Percentiles rank a stretch among this genome's conserved stretches.
Conservation (phyloP, 306 rosid genomes). For the Rosa lucieae region DNA sequence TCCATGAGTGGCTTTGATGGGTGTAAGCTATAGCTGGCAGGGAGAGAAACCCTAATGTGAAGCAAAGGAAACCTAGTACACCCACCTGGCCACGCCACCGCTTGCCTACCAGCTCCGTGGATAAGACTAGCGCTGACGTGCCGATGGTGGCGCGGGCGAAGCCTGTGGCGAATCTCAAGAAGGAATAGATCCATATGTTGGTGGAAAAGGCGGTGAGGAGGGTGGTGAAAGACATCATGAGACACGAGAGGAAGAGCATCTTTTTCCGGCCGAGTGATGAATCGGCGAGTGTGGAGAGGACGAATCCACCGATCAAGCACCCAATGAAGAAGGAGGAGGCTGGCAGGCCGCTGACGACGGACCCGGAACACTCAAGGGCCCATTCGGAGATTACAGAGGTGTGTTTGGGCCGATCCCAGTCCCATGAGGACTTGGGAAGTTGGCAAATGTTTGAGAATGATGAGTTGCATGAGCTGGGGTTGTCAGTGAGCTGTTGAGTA, state of each 20-base stretch:
- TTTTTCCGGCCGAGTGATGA: conserved; percentile 58
- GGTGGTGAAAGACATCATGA: conserved; percentile 52
- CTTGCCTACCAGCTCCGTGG: conserved; percentile 59
- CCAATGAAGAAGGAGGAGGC: conserved; percentile 53
- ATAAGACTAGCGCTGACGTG: conserved; percentile 53
- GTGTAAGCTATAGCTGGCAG: conserved; percentile 51
- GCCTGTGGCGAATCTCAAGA: conserved; percentile 40
- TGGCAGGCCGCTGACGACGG: conserved; percentile 44
- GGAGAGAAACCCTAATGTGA: conserved; percentile 57
- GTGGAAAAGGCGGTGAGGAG: conserved; percentile 39
- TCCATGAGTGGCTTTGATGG: conserved; percentile 42
- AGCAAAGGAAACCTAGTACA: conserved; percentile 48
- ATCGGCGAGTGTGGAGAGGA: conserved; percentile 48
- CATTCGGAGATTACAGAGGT: conserved; percentile 54
- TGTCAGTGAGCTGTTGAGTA: not conserved
- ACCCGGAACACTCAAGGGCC: conserved; percentile 36
- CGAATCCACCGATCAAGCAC: too few species aligned
- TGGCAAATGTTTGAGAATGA: conserved; percentile 34
- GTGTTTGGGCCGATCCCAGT: conserved; percentile 46
- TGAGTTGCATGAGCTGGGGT: conserved; percentile 15
- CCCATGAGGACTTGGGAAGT: conserved; percentile 39
- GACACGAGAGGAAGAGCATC: conserved; percentile 47
- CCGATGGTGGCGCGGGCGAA: conserved; percentile 50
- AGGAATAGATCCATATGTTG: conserved; percentile 54
- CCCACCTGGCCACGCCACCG: conserved; percentile 46